Conservation (phyloP, 176 grass and related monocot genomes). For the Tillandsia leiboldiana region DNA sequence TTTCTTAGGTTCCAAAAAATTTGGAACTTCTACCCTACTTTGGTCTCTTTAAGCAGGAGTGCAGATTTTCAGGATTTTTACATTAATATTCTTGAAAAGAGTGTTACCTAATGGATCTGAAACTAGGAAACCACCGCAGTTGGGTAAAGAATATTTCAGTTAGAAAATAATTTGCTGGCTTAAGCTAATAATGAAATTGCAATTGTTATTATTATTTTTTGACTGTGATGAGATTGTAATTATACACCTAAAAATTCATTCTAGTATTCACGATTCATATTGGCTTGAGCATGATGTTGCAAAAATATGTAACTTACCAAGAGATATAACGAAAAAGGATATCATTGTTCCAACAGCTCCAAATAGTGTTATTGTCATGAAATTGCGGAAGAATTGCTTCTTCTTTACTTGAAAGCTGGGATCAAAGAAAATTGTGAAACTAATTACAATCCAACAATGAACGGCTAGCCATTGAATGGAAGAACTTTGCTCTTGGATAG, state of each 20-base stretch:
- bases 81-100: too few species aligned
- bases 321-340: conserved; percentile 88
- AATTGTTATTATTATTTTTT: neutral
- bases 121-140: too few species aligned
- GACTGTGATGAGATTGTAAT: neutral
- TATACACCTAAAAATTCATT: conserved; percentile 1
- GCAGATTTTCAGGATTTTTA: too few species aligned
- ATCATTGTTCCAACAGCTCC: conserved; percentile 89
- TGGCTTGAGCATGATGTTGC: neutral
- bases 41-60: too few species aligned
- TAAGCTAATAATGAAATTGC: too few species aligned
- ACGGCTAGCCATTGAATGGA: neutral
- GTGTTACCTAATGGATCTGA: too few species aligned
- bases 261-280: neutral
- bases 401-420: conserved; percentile 98
- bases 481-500: neutral
- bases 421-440: conserved; percentile 8
- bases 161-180: too few species aligned
- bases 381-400: conserved; percentile 97
- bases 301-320: conserved; percentile 35
- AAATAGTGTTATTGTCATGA: conserved; percentile 92
- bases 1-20: too few species aligned
- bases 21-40: too few species aligned
- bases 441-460: neutral
- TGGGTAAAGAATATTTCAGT: too few species aligned